These are phyloP conservation scores for Fibroporia radiculosa DNA, from an alignment of 768 basidiomycete genomes.

Conservation along the genomic window DNA sequence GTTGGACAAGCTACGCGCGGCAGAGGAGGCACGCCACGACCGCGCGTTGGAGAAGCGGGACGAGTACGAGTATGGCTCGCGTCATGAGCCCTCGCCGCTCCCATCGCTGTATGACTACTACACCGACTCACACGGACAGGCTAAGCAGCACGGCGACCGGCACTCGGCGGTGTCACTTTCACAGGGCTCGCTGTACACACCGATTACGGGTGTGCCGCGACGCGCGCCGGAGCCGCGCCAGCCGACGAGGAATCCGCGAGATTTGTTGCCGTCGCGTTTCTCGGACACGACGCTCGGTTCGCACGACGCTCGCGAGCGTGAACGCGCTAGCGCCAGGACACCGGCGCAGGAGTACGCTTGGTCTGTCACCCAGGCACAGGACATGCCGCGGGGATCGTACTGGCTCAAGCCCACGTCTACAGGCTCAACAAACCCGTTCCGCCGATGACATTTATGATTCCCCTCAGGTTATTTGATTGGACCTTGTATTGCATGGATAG, in stretches of 20 bases:
- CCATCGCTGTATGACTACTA: constrained; percentile 27
- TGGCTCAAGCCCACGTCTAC: constrained; percentile 23
- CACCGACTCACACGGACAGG: constrained; percentile 11
- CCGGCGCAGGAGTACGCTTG: constrained; percentile 57
- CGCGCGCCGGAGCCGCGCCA: constrained; percentile 65
- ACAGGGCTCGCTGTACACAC: constrained; percentile 55
- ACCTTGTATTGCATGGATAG: no score
- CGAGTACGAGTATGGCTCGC: constrained; percentile 24
- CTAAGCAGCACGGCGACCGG: background rate
- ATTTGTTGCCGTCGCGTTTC: constrained; percentile 38
- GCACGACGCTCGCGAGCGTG: constrained; percentile 23
- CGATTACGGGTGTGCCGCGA: constrained; percentile 56
- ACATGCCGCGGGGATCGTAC: constrained; percentile 9
- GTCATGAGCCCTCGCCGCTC: constrained; percentile 33
- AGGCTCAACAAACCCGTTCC: constrained; percentile 47
- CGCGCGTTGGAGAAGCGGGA: constrained; percentile 25
- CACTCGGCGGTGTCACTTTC: constrained; percentile 22
- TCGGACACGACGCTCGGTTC: constrained; percentile 39
- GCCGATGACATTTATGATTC: constrained; percentile 24
- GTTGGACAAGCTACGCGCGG: constrained; percentile 41
- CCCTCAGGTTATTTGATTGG: background rate
- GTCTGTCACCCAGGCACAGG: constrained; percentile 30
- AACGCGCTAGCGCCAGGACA: constrained; percentile 31
- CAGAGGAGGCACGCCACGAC: constrained; percentile 43
- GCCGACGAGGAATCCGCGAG: constrained; percentile 43